A percentile compares a stretch with the other conserved stretches of the same genome.
phyloP scores from a whole-genome alignment of 129 eudicot genomes.

The Rutidosis leptorrhynchoides region DNA sequence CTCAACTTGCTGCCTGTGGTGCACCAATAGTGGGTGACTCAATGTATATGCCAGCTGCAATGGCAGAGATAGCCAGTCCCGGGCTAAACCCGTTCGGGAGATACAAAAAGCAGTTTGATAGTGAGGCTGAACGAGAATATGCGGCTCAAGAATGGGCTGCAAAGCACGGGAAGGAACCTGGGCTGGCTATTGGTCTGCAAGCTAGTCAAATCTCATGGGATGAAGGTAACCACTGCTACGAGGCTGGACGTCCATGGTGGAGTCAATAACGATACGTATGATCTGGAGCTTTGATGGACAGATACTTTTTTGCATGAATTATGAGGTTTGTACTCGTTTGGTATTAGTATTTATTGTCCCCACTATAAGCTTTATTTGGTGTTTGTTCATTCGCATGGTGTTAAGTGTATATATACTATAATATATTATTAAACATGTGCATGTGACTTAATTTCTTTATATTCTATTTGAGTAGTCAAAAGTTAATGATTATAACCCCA shows the following conservation, averaged over 20 bases:
- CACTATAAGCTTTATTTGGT: neutral
- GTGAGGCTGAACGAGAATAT: slow-evolving; percentile 44
- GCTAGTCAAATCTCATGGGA: slow-evolving; percentile 96
- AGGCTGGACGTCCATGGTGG: slow-evolving; percentile 98
- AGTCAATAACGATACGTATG: slow-evolving; percentile 22
- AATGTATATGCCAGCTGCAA: slow-evolving; percentile 83
- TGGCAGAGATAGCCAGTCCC: slow-evolving; percentile 52
- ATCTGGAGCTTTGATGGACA: neutral
- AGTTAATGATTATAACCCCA: no score
- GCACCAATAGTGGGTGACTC: slow-evolving; percentile 96
- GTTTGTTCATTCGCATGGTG: neutral
- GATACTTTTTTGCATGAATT: neutral
- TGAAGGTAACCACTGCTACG: slow-evolving; percentile 58
- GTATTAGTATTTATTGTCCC: neutral
- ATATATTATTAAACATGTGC: no score
- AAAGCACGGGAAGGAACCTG: slow-evolving; percentile 83
- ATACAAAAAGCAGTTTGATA: slow-evolving; percentile 37
- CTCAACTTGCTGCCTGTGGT: slow-evolving; percentile 86
- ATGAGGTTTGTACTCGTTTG: slow-evolving; percentile 1
- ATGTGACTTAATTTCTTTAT: no score
- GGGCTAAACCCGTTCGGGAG: slow-evolving; percentile 67
- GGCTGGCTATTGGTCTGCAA: slow-evolving; percentile 80
- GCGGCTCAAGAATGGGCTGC: slow-evolving; percentile 73
- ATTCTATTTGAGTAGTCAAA: no score
- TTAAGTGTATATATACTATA: neutral